phyloP scores from a whole-genome alignment of 179 eudicot genomes.

The Nepenthes alata region DNA sequence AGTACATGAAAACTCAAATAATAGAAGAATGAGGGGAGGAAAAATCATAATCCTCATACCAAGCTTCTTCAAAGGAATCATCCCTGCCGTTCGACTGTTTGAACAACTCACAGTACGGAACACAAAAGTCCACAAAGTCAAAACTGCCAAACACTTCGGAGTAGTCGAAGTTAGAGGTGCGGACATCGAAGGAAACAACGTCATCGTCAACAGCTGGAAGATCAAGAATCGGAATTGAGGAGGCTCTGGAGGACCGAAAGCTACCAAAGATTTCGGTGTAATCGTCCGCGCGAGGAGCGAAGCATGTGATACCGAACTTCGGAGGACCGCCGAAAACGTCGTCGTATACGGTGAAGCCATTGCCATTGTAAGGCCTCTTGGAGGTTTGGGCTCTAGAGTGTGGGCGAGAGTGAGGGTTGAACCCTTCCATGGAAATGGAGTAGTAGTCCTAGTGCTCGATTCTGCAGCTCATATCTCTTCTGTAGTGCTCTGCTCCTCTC shows the following conservation, averaged over 20 bases:
- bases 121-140: constrained; percentile 19
- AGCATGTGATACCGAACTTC: constrained; percentile 26
- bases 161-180: constrained; percentile 27
- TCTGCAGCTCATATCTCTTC: too few relatives aligned
- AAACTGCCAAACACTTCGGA: constrained; percentile 41
- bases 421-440: neutral
- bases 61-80: constrained; percentile 39
- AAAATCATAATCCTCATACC: constrained; percentile 23
- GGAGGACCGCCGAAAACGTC: constrained; percentile 45
- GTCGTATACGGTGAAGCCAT: constrained; percentile 34
- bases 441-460: neutral
- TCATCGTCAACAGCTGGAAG: constrained; percentile 28
- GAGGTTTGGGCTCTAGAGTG: constrained; percentile 2
- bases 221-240: constrained; percentile 48
- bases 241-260: constrained; percentile 30
- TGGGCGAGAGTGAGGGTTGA: neutral
- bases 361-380: constrained; percentile 18
- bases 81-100: constrained; percentile 11
- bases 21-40: neutral
- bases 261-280: constrained; percentile 53
- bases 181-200: constrained; percentile 16
- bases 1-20: too few relatives aligned
- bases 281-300: constrained; percentile 49
- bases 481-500: too few relatives aligned
- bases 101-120: constrained; percentile 26